Percentiles rank a stretch among this genome's conserved stretches.
Conservation (phyloP, 2,329 filamentous ascomycete genomes). For the Metarhizium rileyi region DNA sequence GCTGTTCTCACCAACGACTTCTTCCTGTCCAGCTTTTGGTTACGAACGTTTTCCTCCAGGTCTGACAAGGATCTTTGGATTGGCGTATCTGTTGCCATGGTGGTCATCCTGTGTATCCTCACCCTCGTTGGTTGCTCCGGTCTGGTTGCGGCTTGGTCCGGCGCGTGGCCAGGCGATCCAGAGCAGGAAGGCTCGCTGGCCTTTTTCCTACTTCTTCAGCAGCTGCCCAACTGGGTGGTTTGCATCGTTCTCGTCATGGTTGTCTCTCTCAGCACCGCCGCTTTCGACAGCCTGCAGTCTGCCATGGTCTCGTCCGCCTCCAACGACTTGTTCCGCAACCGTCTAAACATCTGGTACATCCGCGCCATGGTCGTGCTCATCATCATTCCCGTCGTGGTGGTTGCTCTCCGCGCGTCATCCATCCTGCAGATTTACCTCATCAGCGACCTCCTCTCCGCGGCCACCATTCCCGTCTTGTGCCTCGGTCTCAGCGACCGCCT, state of each 20-base stretch:
- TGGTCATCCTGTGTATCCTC: constrained; percentile 57
- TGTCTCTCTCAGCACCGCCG: constrained; percentile 63
- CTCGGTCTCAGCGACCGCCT: constrained; percentile 61
- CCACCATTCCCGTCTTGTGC: constrained; percentile 64
- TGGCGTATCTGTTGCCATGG: constrained; percentile 58
- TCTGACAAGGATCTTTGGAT: constrained; percentile 71
- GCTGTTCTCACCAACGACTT: constrained; percentile 79
- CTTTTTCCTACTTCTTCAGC: constrained; percentile 65
- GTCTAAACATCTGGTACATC: constrained; percentile 65
- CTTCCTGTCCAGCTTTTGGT: constrained; percentile 77
- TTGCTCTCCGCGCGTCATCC: constrained; percentile 63
- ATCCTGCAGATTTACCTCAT: constrained; percentile 78
- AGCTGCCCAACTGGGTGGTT: constrained; percentile 71
- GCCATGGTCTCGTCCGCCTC: constrained; percentile 79
- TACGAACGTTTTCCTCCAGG: constrained; percentile 71
- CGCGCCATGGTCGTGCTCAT: constrained; percentile 58
- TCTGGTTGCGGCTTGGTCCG: constrained; percentile 69
- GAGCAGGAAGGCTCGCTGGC: constrained; percentile 52
- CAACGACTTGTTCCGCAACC: constrained; percentile 79
- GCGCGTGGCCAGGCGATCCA: constrained; percentile 55
- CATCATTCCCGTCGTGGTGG: constrained; percentile 64
- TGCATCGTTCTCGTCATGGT: constrained; percentile 76
- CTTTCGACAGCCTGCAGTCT: constrained; percentile 72
- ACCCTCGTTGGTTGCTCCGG: constrained; percentile 65
- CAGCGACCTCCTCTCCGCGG: constrained; percentile 68